Conservation (phyloP, 805 yeast species). For the Torulaspora indica region DNA sequence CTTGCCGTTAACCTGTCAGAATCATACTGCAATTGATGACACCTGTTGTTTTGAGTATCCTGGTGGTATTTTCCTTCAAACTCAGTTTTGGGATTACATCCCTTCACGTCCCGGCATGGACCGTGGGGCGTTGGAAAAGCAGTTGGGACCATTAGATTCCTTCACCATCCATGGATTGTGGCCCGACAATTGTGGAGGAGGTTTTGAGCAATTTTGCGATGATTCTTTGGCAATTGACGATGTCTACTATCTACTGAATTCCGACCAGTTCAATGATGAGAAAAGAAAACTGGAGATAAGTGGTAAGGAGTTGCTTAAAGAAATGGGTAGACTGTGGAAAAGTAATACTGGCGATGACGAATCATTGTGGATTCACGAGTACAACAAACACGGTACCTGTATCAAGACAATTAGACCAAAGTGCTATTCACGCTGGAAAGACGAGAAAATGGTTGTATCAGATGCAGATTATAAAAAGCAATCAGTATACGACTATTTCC, state of each 20-base stretch:
- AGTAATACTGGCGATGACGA: slow-evolving; percentile 65
- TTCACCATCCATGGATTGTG: slow-evolving; percentile 85
- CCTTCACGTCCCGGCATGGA: slow-evolving; percentile 43
- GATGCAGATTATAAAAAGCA: slow-evolving; percentile 22
- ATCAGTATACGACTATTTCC: slow-evolving; percentile 65
- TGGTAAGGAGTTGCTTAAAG: slow-evolving; percentile 49
- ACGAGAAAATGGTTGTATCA: slow-evolving; percentile 4
- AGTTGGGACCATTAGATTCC: slow-evolving; percentile 59
- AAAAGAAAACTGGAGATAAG: slow-evolving; percentile 32
- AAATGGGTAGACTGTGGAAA: slow-evolving; percentile 67
- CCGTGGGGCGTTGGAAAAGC: slow-evolving; percentile 25
- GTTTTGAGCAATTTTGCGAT: slow-evolving; percentile 76
- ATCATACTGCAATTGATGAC: slow-evolving; percentile 50
- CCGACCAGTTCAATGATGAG: slow-evolving; percentile 22
- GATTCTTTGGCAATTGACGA: slow-evolving; percentile 49
- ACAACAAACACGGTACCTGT: slow-evolving; percentile 92
- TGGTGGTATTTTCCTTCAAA: slow-evolving; percentile 75
- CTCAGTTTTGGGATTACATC: slow-evolving; percentile 90
- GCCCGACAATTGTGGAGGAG: slow-evolving; percentile 86
- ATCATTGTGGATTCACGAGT: slow-evolving; percentile 82
- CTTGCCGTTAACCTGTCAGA: slow-evolving; percentile 57
- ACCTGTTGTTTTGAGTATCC: slow-evolving; percentile 83
- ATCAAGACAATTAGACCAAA: slow-evolving; percentile 69
- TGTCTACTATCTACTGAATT: slow-evolving; percentile 43
- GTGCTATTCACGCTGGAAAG: slow-evolving; percentile 52